phyloP scores from a whole-genome alignment of 2,329 filamentous ascomycete genomes.

The Grosmannia serpens region DNA sequence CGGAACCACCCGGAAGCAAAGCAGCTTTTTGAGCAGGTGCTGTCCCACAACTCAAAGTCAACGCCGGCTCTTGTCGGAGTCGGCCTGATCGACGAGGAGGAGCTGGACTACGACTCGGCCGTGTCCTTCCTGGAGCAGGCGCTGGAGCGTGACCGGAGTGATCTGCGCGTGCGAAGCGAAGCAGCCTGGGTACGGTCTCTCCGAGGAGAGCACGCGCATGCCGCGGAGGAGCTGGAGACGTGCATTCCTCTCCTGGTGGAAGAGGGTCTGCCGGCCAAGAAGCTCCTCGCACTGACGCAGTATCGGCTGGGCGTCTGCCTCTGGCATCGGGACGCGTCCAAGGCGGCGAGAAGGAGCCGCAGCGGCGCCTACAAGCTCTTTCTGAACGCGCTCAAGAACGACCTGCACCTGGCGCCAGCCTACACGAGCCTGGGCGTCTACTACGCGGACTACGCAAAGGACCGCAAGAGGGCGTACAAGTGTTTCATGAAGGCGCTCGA shows the following conservation, averaged over 20 bases:
- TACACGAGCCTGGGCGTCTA: slow-evolving; percentile 87
- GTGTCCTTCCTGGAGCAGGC: slow-evolving; percentile 72
- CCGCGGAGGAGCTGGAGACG: slow-evolving; percentile 56
- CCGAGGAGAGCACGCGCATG: slow-evolving; percentile 60
- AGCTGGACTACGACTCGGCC: slow-evolving; percentile 76
- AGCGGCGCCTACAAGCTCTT: slow-evolving; percentile 76
- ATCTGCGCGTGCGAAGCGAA: slow-evolving; percentile 72
- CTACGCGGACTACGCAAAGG: slow-evolving; percentile 82
- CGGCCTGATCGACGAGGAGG: slow-evolving; percentile 84
- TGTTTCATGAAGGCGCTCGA: slow-evolving; percentile 97
- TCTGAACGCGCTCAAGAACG: slow-evolving; percentile 70
- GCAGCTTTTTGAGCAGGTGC: slow-evolving; percentile 69
- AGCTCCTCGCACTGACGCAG: slow-evolving; percentile 73
- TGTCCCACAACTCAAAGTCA: slow-evolving; percentile 62
- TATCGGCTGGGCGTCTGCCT: slow-evolving; percentile 80
- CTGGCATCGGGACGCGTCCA: slow-evolving; percentile 72
- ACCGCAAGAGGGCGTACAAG: slow-evolving; percentile 73
- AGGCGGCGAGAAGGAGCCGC: slow-evolving; percentile 64
- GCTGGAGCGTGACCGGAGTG: slow-evolving; percentile 57
- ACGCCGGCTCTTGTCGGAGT: slow-evolving; percentile 79
- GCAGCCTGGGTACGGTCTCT: slow-evolving; percentile 86
- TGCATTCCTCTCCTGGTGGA: slow-evolving; percentile 56
- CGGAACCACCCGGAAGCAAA: slow-evolving; percentile 84
- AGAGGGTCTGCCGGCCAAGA: slow-evolving; percentile 43
- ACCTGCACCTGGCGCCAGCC: slow-evolving; percentile 77